Evolutionary conservation across 306 rosid species (phyloP), one percentile per base, ranked within the genome.

Genomic region (Comarum palustre): DNA sequence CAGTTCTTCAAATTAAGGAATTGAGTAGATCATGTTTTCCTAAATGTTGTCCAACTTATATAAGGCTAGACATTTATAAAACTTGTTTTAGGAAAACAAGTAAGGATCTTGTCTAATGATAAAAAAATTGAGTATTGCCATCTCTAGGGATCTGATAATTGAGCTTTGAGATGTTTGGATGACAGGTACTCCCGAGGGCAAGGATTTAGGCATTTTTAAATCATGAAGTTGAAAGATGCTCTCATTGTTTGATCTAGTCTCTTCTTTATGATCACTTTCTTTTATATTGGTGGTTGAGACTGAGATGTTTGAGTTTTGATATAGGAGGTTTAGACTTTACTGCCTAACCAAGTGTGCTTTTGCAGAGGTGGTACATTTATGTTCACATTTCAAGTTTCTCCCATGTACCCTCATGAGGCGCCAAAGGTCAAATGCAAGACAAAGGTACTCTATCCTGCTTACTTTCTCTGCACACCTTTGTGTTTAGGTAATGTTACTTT

Each of bases 351-450:
- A 27, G 39, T 73, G 66, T 52, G 70, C 55, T 59, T 58, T 82
- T 15, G 45, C 73, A 86, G 90, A 50, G 90, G 85, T 4, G 90
- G 90, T 65, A 76, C 82, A 7, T 86, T 84, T 82, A 32, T 77
- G 71, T 86, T 84, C 81, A 66, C 88, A 38, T 86, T 86, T 48
- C 84, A 86, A 65, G 88, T 86, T 72, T 78, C 90, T 22, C 83
- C 88, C 20, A 47, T 82, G 75, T 86, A 86, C 50, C 90, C 90
- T 42, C 85, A 86, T 36, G 90, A 86, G 80, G 88, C 90, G 27
- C 90, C 90, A 19, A 86, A 86, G 58, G 90, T 86, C 60, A 86
- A 86, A 83, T 82, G 90, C 74, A 86, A 84, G 88, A 86, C 88
- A 24, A 86, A 84, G 90, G 90, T 86, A 81, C 50, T 15, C 5